Base-by-base conservation (phyloP, 345 rosid genomes). In the Pistacia integerrima region DNA sequence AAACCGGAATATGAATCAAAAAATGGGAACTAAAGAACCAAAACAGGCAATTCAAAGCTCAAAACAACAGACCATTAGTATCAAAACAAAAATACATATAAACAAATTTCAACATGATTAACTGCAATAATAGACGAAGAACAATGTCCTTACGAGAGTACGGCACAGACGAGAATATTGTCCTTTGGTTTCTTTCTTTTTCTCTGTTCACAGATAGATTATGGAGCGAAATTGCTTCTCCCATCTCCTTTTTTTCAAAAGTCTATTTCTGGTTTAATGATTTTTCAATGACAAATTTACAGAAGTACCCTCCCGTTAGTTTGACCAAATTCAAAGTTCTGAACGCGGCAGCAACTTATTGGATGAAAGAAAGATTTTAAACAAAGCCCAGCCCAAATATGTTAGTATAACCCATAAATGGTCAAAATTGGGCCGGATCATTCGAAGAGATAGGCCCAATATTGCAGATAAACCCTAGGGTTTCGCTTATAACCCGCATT, bases 171-270 rank as follows among this genome's bases (percentile, higher is more conserved):
- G 16, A 56, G 25, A 5, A 4, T 13, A 35, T 22, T 63, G 54
- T 8, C 35, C 7, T 44, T 56, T 22, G 62, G 48, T 52, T 4
- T 38, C 41, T 33, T 10, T 6, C 44, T 35, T 62, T 61, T 59
- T 2, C 44, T 49, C 69, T 51, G 11, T 61, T 35, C 35, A 20
- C 60, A 61, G 79, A 76, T 69, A 74, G 79, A 59, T 35, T 51
- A 61, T 69, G 74, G 74, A 59, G 66, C 13, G 59, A 63, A 73
- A 28, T 49, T 18, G 12, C 11, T 51, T 63, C 22, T n/a, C 38
- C 44, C 46, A 66, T 55, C 75, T 60, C 22, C 1, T 46, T 46
- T 38, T 28, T 10, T 8, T 49, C 1, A 18, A 0, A 38, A 38
- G 5, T 38, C 7, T 38, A 38, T 38, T 4, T 38, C 41, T 4